A percentile compares a stretch with the other conserved stretches of the same genome.
Conservation (phyloP, 441 rosid genomes). For the Mallotus japonicus region DNA sequence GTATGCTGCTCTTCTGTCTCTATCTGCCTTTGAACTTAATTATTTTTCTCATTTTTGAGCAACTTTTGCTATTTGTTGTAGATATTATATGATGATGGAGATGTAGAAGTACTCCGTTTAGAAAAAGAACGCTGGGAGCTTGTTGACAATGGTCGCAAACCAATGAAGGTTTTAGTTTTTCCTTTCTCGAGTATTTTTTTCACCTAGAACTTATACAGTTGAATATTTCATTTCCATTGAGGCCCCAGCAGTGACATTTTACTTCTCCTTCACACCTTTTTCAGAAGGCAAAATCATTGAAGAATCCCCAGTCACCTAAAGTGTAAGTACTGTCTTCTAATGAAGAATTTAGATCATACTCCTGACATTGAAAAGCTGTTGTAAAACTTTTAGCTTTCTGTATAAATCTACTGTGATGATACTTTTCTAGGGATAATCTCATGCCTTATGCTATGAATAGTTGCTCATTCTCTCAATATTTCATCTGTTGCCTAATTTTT, state of each 20-base stretch:
- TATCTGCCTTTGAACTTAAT: constrained; percentile 13
- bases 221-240: constrained; percentile 6
- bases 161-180: constrained; percentile 58
- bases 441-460: constrained; percentile 2
- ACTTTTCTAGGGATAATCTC: background rate
- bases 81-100: constrained; percentile 97
- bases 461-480: constrained; percentile 10
- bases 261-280: constrained; percentile 30
- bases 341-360: background rate
- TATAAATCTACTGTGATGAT: background rate
- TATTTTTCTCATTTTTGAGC: background rate
- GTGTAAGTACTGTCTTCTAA: constrained; percentile 45
- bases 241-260: constrained; percentile 11
- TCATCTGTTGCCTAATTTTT: constrained; percentile 10
- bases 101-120: constrained; percentile 87
- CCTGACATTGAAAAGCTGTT: background rate
- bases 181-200: constrained; percentile 16
- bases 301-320: constrained; percentile 41
- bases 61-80: constrained; percentile 29
- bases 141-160: constrained; percentile 55
- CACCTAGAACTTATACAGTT: background rate
- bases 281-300: constrained; percentile 64
- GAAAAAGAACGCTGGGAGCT: constrained; percentile 97
- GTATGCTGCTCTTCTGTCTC: constrained; percentile 42
- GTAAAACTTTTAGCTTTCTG: background rate